Conservation (phyloP, 1,284 basidiomycete genomes). For the Leucoagaricus sp. region DNA sequence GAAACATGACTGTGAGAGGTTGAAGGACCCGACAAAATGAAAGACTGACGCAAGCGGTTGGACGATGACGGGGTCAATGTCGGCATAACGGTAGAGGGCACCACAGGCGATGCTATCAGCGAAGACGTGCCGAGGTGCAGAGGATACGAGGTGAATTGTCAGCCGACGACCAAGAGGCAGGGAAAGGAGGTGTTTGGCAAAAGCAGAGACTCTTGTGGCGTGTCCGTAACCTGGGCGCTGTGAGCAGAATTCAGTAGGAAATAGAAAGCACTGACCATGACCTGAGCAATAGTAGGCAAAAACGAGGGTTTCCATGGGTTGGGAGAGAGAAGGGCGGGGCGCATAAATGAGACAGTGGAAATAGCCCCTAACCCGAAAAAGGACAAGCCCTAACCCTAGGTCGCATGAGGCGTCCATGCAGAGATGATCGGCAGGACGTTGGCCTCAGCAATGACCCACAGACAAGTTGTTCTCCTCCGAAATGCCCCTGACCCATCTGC, state of each 20-base stretch:
- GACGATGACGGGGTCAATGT: conserved; percentile 73
- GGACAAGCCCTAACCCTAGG: conserved; percentile 3
- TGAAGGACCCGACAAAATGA: conserved; percentile 2
- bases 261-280: conserved; percentile 46
- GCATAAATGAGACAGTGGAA: not conserved
- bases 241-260: conserved; percentile 4
- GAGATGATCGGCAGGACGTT: not conserved
- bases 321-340: not conserved
- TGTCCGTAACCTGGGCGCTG: conserved; percentile 61
- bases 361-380: conserved; percentile 9
- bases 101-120: conserved; percentile 58
- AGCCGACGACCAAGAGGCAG: conserved; percentile 38
- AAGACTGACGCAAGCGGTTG: conserved; percentile 67
- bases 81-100: conserved; percentile 62
- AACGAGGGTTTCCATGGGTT: conserved; percentile 10
- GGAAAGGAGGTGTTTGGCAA: conserved; percentile 56
- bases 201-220: conserved; percentile 73
- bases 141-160: conserved; percentile 61
- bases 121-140: conserved; percentile 68
- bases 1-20: conserved; percentile 8
- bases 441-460: conserved; percentile 5
- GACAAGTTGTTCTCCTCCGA: conserved; percentile 2
- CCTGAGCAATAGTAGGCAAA: conserved; percentile 76
- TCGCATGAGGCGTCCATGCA: not conserved
- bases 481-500: not conserved